Evolutionary conservation across 2,329 filamentous ascomycete genomes (phyloP), one percentile per base, ranked within the genome.

Genomic region (Magnaporthiopsis poae): DNA sequence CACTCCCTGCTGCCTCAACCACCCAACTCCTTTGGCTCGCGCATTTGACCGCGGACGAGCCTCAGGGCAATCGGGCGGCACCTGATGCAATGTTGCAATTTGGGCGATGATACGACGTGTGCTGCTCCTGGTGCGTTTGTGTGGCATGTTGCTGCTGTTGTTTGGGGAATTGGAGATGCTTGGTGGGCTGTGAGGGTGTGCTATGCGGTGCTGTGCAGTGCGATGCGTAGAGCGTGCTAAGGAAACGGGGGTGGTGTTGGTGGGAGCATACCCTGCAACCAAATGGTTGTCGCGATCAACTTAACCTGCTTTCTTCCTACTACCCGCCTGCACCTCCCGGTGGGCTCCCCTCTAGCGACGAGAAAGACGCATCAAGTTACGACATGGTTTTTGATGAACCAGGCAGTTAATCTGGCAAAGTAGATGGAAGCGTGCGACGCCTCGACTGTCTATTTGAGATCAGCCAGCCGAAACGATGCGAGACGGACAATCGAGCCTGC

Each of bases 371-470:
- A 61, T 62, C 61, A 27, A 65, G 64, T 65, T 65, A 65, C 64
- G 60, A 65, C 64, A 65, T 65, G 64, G 63, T 63, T 63, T 65
- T 61, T 66, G 61, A 36, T 25, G 18, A 65, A 61, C 60, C 64
- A 33, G 31, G 64, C 64, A 65, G 64, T 65, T 61, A 61, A 61
- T 65, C 64, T 65, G 64, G 31, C 15, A 33, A 27, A 25, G 35
- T 18, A 64, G 36, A 64, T 56, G 36, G 59, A 52, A 29, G 63
- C 63, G 59, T 46, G 59, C 46, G 46, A 60, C 25, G 27, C 59
- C 46, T 59, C 63, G 52, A 64, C 35, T 64, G 46, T 56, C 59
- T 64, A 25, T 64, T 31, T 56, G 39, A 15, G 29, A 25, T 46
- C 27, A 15, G 63, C 63, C 63, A 64, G 63, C 46, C 35, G 35